These are phyloP conservation scores for Salix dunnii DNA, from an alignment of 345 rosid species.

Conservation along the genomic window DNA sequence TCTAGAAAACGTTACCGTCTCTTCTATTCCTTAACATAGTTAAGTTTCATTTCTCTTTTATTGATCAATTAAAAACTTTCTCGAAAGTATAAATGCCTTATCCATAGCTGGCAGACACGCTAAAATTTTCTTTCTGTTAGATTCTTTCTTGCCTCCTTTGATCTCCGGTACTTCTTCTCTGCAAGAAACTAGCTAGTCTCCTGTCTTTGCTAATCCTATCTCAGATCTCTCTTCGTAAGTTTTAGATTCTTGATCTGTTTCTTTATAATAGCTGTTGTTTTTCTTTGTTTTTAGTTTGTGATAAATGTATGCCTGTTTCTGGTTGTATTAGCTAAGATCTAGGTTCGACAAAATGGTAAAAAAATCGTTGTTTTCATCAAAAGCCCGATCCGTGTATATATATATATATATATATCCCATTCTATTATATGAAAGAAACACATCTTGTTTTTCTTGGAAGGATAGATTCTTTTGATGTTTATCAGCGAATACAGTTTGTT, in stretches of 20 bases:
- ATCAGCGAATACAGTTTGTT: not conserved
- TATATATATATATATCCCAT: not conserved
- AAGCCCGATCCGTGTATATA: not conserved
- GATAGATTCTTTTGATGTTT: not conserved
- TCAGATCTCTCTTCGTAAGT: not conserved
- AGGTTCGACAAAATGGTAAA: not conserved
- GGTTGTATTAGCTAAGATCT: constrained; percentile 4
- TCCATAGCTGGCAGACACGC: not conserved
- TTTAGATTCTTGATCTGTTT: not conserved
- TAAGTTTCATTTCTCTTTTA: not conserved
- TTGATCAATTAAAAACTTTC: not conserved
- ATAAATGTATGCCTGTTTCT: not conserved
- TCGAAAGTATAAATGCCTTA: not conserved
- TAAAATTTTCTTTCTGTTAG: not conserved
- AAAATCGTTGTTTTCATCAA: constrained; percentile 5
- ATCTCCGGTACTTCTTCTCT: not conserved
- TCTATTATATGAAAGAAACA: not conserved
- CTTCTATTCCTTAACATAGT: not conserved
- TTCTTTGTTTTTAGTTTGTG: not conserved
- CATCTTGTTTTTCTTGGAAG: not conserved
- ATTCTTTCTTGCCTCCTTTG: not conserved
- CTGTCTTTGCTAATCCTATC: not conserved
- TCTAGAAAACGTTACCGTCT: not conserved
- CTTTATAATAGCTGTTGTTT: not conserved
- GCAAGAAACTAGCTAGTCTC: not conserved